Conservation (phyloP, 2,329 filamentous ascomycete species). For the Ophiosphaerella herpotricha region DNA sequence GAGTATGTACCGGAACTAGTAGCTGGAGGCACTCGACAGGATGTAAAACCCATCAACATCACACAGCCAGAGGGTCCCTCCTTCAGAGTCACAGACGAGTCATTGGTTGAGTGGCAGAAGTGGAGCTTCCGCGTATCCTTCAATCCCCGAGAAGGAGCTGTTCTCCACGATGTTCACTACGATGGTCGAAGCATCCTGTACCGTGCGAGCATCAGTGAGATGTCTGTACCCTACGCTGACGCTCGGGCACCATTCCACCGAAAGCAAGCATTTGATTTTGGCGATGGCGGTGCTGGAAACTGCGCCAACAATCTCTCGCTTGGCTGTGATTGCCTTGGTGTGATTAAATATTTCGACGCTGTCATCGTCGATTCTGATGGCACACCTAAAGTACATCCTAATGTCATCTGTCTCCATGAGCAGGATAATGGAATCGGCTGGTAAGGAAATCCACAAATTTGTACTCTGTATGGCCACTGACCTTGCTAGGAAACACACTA, state of each 20-base stretch:
- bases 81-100: conserved; percentile 60
- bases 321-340: conserved; percentile 71
- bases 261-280: conserved; percentile 75
- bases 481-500: conserved; percentile 66
- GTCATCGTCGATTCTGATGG: conserved; percentile 60
- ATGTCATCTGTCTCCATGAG: conserved; percentile 71
- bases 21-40: conserved; percentile 43
- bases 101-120: conserved; percentile 54
- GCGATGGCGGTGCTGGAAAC: conserved; percentile 69
- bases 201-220: conserved; percentile 69
- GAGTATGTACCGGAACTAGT: conserved; percentile 56
- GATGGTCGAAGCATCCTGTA: conserved; percentile 69
- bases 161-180: conserved; percentile 73
- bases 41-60: conserved; percentile 71
- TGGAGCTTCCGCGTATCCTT: conserved; percentile 50
- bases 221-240: conserved; percentile 71
- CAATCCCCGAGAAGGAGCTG: conserved; percentile 61
- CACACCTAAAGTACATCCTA: conserved; percentile 58
- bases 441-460: conserved; percentile 8
- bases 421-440: conserved; percentile 67
- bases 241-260: conserved; percentile 67
- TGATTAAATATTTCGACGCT: conserved; percentile 68
- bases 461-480: background rate
- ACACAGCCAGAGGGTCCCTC: conserved; percentile 71
- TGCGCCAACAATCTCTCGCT: conserved; percentile 70